These are phyloP conservation scores for Amesomyces nigricolor DNA, from an alignment of 2,329 filamentous ascomycete genomes.

Conservation along the genomic window DNA sequence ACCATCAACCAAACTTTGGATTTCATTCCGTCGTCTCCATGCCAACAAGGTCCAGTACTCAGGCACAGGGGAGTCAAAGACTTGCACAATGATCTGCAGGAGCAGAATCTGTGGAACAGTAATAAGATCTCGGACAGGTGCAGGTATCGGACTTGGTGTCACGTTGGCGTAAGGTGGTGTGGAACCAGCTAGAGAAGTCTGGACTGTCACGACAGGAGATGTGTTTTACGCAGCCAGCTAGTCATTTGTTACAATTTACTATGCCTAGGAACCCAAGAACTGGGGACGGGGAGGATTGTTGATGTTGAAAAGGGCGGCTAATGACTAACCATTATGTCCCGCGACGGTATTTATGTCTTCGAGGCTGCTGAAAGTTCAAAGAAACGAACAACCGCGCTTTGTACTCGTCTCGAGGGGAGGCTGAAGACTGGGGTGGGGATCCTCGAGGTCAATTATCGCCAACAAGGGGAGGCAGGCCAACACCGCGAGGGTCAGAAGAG, in stretches of 20 bases:
- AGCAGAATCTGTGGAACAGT: slow-evolving; percentile 23
- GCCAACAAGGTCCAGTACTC: slow-evolving; percentile 17
- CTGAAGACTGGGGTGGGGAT: too few relatives aligned
- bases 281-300: neutral
- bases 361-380: slow-evolving; percentile 15
- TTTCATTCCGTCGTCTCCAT: slow-evolving; percentile 9
- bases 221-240: neutral
- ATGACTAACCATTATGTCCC: too few relatives aligned
- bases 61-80: slow-evolving; percentile 12
- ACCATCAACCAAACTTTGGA: slow-evolving; percentile 23
- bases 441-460: too few relatives aligned
- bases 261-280: neutral
- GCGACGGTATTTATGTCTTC: slow-evolving; percentile 14
- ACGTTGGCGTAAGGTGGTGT: neutral
- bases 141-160: slow-evolving; percentile 4
- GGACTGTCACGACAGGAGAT: neutral
- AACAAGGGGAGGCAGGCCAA: too few relatives aligned
- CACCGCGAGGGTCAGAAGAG: too few relatives aligned
- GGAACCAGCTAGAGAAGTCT: too few relatives aligned
- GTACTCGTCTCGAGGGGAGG: neutral
- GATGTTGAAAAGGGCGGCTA: neutral
- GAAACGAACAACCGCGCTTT: neutral
- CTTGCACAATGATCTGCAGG: slow-evolving; percentile 8
- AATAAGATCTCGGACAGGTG: neutral
- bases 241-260: neutral